Evolutionary conservation across 73 alveolate genomes (phyloP), one percentile per base, ranked within the genome.

Genomic region (Loxodes magnus): DNA sequence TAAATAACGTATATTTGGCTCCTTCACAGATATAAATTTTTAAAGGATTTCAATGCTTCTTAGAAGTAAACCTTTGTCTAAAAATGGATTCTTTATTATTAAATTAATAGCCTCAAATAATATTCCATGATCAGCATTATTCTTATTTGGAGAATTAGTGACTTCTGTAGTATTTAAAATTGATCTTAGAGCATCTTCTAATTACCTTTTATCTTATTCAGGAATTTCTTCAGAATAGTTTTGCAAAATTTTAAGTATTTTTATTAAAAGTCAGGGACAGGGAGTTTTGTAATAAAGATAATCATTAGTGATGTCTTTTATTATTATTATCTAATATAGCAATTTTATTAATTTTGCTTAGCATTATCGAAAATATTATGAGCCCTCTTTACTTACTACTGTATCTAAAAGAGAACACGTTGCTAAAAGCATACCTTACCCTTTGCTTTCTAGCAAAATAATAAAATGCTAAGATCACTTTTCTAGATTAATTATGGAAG

Each of bases 201-300:
- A 64, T 23, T 73, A 43, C 35, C 53, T 62, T n/a, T 77, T 48
- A 20, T 72, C 62, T 19, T 73, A 54, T 43, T 81, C 72, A 41
- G 66, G 89, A 4, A 76, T 67, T 27, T 94, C 94, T 53, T 91
- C 81, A 7, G 99, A 95, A 84, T 82, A 93, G 51, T 82, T 57
- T 60, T 82, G 75, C 6, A 93, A 74, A 27, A 87, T 59, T 64
- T 87, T 89, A 55, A 93, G 68, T 5, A 82, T 69, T 63, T 89
- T 93, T 5, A 93, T 83, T 74, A 89, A 79, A 5, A 93, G 79
- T 98, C 99, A 93, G 23, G 99, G 99, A 42, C 92, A 84, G 51
- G 94, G 90, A 4, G 96, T 91, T 48, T 74, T 79, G 68, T 93
- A 93, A 71, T 93, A 93, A 51, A 68, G 58, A 65, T 93, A 93